phyloP scores from a whole-genome alignment of 2,329 filamentous ascomycete species.

The Colletotrichum viniferum region DNA sequence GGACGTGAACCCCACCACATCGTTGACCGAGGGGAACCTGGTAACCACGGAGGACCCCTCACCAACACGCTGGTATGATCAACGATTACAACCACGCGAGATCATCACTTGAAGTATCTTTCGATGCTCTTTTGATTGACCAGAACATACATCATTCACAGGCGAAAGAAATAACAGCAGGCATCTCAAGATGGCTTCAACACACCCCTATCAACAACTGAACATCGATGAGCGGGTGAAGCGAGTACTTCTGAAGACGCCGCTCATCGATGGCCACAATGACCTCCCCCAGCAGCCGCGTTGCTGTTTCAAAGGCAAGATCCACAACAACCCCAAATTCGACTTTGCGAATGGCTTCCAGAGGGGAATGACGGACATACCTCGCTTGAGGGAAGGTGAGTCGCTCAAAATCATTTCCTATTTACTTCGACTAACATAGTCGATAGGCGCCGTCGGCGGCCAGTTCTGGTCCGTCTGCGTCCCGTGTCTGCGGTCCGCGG shows the following conservation, averaged over 20 bases:
- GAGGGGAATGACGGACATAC: slow-evolving; percentile 36
- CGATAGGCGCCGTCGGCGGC: slow-evolving; percentile 26
- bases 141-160: neutral
- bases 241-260: slow-evolving; percentile 28
- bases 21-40: neutral
- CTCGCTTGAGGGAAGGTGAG: slow-evolving; percentile 24
- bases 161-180: fast-evolving
- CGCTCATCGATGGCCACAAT: slow-evolving; percentile 39
- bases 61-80: neutral
- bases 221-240: slow-evolving; percentile 32
- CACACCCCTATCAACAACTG: slow-evolving; percentile 6
- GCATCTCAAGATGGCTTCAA: neutral
- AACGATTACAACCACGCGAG: neutral
- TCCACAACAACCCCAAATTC: slow-evolving; percentile 35
- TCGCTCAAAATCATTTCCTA: no score
- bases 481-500: slow-evolving; percentile 26
- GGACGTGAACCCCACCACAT: neutral
- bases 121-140: fast-evolving
- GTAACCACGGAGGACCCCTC: neutral
- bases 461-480: slow-evolving; percentile 35
- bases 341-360: slow-evolving; percentile 34
- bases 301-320: slow-evolving; percentile 32
- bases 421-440: no score
- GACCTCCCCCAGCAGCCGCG: slow-evolving; percentile 33
- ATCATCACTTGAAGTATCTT: fast-evolving